These are phyloP conservation scores for Thalassiosira mediterranea DNA, from an alignment of 352 stramenopile genomes.

Conservation along the genomic window DNA sequence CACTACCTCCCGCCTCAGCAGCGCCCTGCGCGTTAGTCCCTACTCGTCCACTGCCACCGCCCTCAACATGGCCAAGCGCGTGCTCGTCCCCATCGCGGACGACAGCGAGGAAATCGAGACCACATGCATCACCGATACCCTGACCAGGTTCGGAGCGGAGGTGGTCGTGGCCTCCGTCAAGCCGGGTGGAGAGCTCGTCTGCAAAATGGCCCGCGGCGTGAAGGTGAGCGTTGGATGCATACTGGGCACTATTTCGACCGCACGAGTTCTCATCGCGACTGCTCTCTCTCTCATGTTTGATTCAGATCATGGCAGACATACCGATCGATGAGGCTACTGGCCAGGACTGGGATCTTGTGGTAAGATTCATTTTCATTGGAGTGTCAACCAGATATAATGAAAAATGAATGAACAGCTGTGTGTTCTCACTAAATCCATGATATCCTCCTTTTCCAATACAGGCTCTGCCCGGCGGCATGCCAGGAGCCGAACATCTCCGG, in stretches of 20 bases:
- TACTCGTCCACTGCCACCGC: constrained; percentile 12
- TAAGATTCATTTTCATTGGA: too few species aligned
- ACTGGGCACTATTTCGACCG: too few species aligned
- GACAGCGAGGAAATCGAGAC: constrained; percentile 90
- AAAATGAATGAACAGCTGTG: too few species aligned
- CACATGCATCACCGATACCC: constrained; percentile 87
- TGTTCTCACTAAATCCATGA: too few species aligned
- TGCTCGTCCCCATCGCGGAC: constrained; percentile 86
- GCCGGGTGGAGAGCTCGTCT: constrained; percentile 66
- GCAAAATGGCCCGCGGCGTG: constrained; percentile 78
- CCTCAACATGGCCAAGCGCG: constrained; percentile 63
- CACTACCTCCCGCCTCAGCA: background rate
- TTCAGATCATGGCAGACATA: constrained; percentile 77
- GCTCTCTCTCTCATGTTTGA: too few species aligned
- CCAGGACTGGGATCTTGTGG: constrained; percentile 79
- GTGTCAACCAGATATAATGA: too few species aligned
- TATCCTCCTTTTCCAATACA: too few species aligned
- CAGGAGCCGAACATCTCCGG: constrained; percentile 72
- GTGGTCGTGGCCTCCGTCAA: constrained; percentile 88
- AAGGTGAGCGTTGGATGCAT: too few species aligned
- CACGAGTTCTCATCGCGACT: too few species aligned
- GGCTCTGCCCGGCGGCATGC: constrained; percentile 68
- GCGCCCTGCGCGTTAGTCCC: constrained; percentile 3
- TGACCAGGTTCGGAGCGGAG: constrained; percentile 85
- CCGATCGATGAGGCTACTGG: constrained; percentile 75